These are phyloP conservation scores for Carex pumila DNA, from an alignment of 176 grass and related monocot genomes.

Conservation along the genomic window DNA sequence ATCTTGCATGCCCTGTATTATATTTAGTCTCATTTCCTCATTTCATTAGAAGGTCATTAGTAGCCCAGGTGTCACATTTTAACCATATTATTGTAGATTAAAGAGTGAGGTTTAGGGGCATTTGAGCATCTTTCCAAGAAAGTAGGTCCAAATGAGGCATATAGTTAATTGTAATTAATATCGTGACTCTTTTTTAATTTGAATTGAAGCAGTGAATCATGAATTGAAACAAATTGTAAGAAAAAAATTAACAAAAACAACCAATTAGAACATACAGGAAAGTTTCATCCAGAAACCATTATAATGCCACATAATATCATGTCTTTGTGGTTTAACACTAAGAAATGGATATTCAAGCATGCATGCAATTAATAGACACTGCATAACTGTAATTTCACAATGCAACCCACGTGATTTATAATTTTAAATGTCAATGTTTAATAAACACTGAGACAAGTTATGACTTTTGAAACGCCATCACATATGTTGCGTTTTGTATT, in stretches of 20 bases:
- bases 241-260: neutral
- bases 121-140: neutral
- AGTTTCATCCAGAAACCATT: neutral
- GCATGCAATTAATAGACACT: neutral
- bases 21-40: neutral
- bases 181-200: neutral
- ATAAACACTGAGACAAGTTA: neutral
- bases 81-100: neutral
- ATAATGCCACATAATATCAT: conserved; percentile 2
- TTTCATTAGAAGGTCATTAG: neutral
- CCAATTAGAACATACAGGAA: neutral
- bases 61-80: neutral
- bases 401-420: neutral
- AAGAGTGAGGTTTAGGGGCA: neutral
- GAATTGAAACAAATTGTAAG: neutral
- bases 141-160: neutral
- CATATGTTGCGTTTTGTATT: neutral
- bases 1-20: neutral
- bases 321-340: neutral
- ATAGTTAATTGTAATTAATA: neutral
- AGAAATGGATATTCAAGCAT: neutral
- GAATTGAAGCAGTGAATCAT: neutral
- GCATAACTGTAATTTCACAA: neutral
- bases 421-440: neutral
- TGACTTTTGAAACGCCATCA: neutral